Evolutionary conservation across 495 filamentous ascomycete genomes (phyloP).

Genomic region (Hypoxylon rickii): DNA sequence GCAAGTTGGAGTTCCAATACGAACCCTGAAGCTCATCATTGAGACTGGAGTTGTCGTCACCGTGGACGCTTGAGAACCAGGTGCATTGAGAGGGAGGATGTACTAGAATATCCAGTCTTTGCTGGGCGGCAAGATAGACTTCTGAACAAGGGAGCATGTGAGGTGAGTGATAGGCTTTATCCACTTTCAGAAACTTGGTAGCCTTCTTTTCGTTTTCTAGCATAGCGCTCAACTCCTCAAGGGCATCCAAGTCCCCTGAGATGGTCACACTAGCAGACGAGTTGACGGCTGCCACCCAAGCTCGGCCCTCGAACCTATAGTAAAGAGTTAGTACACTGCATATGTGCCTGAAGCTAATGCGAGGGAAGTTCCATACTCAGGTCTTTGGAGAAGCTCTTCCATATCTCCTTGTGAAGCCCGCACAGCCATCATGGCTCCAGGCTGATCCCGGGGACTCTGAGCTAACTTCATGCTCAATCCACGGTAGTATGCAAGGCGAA

Average conservation of each 20-base stretch:
- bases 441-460: not conserved
- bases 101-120: constrained; percentile 17
- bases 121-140: constrained; percentile 38
- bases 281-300: constrained; percentile 51
- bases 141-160: constrained; percentile 47
- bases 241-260: constrained; percentile 45
- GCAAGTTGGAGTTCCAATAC: constrained; percentile 55
- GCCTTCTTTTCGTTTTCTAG: constrained; percentile 52
- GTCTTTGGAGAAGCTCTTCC: not conserved
- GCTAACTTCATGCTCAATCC: constrained; percentile 12
- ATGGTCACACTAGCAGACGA: constrained; percentile 50
- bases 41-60: constrained; percentile 25
- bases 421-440: not conserved
- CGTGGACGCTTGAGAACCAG: constrained; percentile 29
- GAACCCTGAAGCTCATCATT: not conserved
- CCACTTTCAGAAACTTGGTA: constrained; percentile 48
- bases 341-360: too few relatives aligned
- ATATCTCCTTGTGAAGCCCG: not conserved
- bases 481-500: constrained; percentile 47
- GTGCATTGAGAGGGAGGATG: not conserved
- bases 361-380: not conserved
- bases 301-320: constrained; percentile 33
- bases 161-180: constrained; percentile 58
- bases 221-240: constrained; percentile 38
- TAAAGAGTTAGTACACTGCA: not conserved